Evolutionary conservation across 2,329 filamentous ascomycete species (phyloP).

Genomic region (Phyllosticta citrichinensis): DNA sequence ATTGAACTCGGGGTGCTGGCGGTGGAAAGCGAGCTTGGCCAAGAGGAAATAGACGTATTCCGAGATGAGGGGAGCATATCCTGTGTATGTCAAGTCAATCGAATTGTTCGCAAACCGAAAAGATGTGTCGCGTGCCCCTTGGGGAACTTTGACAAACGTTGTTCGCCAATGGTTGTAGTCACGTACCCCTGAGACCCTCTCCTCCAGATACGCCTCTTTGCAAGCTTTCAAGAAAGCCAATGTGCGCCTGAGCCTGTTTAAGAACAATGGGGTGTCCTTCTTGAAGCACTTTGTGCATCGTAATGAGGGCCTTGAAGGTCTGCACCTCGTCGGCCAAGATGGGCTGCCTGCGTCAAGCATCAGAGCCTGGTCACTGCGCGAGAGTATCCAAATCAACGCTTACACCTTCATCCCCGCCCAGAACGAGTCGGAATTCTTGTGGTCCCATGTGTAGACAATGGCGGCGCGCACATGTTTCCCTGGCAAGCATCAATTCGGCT

Average conservation of each 20-base stretch:
- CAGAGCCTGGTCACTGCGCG: not conserved
- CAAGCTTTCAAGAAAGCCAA: conserved; percentile 86
- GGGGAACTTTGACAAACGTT: not conserved
- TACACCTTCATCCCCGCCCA: conserved; percentile 99
- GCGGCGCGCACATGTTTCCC: conserved; percentile 94
- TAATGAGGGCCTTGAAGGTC: conserved; percentile 97
- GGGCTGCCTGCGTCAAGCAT: conserved; percentile 57
- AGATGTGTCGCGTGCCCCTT: not conserved
- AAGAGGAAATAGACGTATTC: conserved; percentile 96
- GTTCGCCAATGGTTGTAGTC: not conserved
- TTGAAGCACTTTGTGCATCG: conserved; percentile 92
- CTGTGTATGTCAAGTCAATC: conserved; percentile 23
- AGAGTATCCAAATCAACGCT: not conserved
- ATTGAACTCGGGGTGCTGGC: conserved; percentile 96
- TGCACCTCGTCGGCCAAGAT: conserved; percentile 96
- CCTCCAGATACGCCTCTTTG: conserved; percentile 66
- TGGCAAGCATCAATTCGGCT: conserved; percentile 27
- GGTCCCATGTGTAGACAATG: conserved; percentile 99
- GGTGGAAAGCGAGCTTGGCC: conserved; percentile 91
- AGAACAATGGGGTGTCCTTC: conserved; percentile 86
- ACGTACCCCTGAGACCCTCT: conserved; percentile 67
- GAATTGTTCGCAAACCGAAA: not conserved
- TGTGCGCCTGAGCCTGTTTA: conserved; percentile 79
- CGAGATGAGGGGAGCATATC: conserved; percentile 81
- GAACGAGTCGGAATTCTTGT: conserved; percentile 89